Evolutionary conservation across 805 yeast species (phyloP).

Genomic region (Candida adriatica): DNA sequence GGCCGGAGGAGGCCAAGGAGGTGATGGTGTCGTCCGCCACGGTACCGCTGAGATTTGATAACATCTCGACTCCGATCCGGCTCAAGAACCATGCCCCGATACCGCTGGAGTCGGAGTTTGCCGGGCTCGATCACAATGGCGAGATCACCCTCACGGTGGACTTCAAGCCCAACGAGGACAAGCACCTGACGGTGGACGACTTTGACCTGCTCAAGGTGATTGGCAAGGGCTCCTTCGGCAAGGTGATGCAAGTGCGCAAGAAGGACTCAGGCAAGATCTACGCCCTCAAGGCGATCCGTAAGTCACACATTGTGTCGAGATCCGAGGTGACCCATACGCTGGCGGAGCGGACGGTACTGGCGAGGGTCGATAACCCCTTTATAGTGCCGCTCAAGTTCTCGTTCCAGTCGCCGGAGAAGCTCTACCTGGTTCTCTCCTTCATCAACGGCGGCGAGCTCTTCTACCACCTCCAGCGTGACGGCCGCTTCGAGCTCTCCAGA

Average conservation of each 20-base stretch:
- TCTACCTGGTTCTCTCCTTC: conserved; percentile 84
- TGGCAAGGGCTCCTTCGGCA: conserved; percentile 97
- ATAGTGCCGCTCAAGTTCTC: conserved; percentile 94
- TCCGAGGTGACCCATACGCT: conserved; percentile 94
- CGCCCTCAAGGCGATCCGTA: conserved; percentile 89
- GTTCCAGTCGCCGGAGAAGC: conserved; percentile 94
- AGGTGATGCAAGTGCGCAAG: conserved; percentile 97
- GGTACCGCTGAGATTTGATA: conserved; percentile 49
- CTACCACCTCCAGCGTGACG: conserved; percentile 87
- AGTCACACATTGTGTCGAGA: conserved; percentile 89
- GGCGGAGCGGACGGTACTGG: conserved; percentile 93
- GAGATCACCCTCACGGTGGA: conserved; percentile 58
- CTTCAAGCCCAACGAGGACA: conserved; percentile 58
- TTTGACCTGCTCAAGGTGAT: conserved; percentile 91
- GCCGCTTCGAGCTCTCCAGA: conserved; percentile 81
- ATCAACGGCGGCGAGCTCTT: conserved; percentile 97
- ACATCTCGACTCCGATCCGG: conserved; percentile 44
- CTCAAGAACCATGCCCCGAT: conserved; percentile 62
- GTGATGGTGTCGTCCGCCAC: conserved; percentile 69
- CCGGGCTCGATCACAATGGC: conserved; percentile 28
- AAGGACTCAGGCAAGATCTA: conserved; percentile 92
- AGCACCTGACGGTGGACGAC: conserved; percentile 79
- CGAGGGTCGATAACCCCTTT: conserved; percentile 89
- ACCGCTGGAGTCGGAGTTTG: conserved; percentile 28
- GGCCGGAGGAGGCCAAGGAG: conserved; percentile 39